Evolutionary conservation across 345 rosid species (phyloP).

Genomic region (Camelina sativa): DNA sequence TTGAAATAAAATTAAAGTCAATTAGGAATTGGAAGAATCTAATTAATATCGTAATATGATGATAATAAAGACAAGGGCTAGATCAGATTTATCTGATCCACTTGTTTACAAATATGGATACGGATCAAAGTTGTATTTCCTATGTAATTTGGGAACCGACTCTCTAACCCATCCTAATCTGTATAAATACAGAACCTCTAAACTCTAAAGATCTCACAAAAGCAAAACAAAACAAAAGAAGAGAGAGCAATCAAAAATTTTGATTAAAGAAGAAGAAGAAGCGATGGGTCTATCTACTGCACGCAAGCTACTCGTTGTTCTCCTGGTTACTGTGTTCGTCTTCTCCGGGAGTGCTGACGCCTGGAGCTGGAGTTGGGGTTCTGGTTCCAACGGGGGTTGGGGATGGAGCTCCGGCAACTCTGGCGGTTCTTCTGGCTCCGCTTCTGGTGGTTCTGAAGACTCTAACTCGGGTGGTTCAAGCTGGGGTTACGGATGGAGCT

Average conservation of each 20-base stretch:
- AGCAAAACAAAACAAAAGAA: neutral
- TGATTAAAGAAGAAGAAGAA: neutral
- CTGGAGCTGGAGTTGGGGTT: slow-evolving; percentile 31
- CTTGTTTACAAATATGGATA: neutral
- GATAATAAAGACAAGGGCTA: neutral
- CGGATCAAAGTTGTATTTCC: neutral
- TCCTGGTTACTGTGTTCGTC: slow-evolving; percentile 16
- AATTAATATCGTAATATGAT: neutral
- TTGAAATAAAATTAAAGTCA: neutral
- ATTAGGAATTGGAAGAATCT: neutral
- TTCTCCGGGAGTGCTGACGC: slow-evolving; percentile 12
- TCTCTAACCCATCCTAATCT: neutral
- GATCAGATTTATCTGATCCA: neutral
- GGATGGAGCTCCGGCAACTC: slow-evolving; percentile 25
- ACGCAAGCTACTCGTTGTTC: slow-evolving; percentile 14
- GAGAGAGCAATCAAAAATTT: neutral
- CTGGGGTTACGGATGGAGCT: slow-evolving; percentile 34
- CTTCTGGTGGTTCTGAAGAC: slow-evolving; percentile 14
- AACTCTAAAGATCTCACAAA: neutral
- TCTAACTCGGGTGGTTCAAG: slow-evolving; percentile 14
- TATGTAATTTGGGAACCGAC: neutral
- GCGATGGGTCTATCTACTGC: slow-evolving; percentile 2
- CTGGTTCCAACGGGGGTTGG: slow-evolving; percentile 25
- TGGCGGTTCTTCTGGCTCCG: neutral
- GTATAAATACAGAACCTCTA: slow-evolving; percentile 1